Evolutionary conservation across 2,329 filamentous ascomycete genomes (phyloP), one percentile per base, ranked within the genome.

Genomic region (Aspergillus nomiae): DNA sequence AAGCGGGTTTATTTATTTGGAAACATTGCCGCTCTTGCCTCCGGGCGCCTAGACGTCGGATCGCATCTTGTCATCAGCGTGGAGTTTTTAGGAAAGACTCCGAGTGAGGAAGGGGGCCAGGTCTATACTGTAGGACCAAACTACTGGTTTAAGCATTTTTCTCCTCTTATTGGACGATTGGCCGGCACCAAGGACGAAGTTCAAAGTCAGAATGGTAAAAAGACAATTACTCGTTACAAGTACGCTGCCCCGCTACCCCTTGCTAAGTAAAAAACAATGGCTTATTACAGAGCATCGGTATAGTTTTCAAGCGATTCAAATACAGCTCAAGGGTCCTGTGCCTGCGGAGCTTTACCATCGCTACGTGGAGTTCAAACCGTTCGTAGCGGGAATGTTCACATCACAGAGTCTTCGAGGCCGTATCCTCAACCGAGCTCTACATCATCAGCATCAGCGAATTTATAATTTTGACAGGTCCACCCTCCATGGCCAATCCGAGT

Each of bases 251-350:
- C 8, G 28, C 5, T 36, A n/a, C 16, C 3, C 14, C 56, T n/a
- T 16, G 24, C 48, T 19, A 32, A 32, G 16, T n/a, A 51, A 32
- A 32, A 19, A 19, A 19, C 16, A 34, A 32, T 51, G 21, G 48
- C 48, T 51, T 19, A 51, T 51, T n/a, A 51, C 48, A 34, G 9
- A 14, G 12, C 19, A 32, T 59, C 24, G 24, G 41, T 51, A 69
- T 71, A 94, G 91, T 77, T 98, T 98, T 78, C 94, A 97, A 83
- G 92, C 94, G 45, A 94, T 92, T 75, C 91, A 97, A 76, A 89
- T 97, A 72, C 94, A 97, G 75, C 85, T 98, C 9, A 84, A 86
- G 53, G 94, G 94, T 0, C 94, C 94, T 0, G 90, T 95, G 0
- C 94, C 94, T 0, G 82, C 87, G 2, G 83, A 88, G 65, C 83